phyloP scores from a whole-genome alignment of 441 rosid genomes.

The Francoa sonchifolia region DNA sequence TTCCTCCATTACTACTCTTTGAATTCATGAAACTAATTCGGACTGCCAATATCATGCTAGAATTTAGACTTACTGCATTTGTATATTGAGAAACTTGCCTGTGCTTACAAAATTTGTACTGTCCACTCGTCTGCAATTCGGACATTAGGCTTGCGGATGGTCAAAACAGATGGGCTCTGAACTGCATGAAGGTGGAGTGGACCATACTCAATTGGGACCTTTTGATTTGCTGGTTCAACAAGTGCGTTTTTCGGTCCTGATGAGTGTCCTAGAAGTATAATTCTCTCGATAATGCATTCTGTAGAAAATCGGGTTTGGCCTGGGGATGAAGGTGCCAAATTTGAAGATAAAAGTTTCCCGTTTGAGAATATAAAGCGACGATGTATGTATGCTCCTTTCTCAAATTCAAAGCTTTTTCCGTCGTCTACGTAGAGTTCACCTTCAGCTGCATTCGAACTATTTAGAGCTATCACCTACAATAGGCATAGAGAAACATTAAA shows the following conservation, averaged over 20 bases:
- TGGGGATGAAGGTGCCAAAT: conserved; percentile 21
- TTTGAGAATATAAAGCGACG: conserved; percentile 63
- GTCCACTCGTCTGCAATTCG: conserved; percentile 77
- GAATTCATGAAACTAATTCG: no score
- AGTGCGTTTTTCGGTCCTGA: conserved; percentile 41
- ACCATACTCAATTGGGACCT: conserved; percentile 49
- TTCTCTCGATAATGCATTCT: conserved; percentile 58
- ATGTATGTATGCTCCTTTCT: conserved; percentile 59
- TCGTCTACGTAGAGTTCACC: conserved; percentile 93
- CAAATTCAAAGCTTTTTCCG: conserved; percentile 71
- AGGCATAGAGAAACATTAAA: conserved; percentile 1
- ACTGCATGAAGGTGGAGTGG: conserved; percentile 42
- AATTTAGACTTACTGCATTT: background rate
- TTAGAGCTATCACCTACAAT: conserved; percentile 73
- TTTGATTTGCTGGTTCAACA: conserved; percentile 52
- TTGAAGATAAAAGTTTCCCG: conserved; percentile 57
- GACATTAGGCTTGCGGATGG: conserved; percentile 78
- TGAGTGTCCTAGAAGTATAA: conserved; percentile 54
- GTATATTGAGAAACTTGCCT: conserved; percentile 1
- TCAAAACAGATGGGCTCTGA: conserved; percentile 33
- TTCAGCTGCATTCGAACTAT: conserved; percentile 79
- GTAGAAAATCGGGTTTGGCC: conserved; percentile 36
- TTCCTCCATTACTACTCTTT: no score
- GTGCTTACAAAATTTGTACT: conserved; percentile 43
- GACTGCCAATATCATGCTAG: background rate